A percentile compares a stretch with the other conserved stretches of the same genome.
phyloP scores from a whole-genome alignment of 75 land plant genomes.

The Pinus taeda region DNA sequence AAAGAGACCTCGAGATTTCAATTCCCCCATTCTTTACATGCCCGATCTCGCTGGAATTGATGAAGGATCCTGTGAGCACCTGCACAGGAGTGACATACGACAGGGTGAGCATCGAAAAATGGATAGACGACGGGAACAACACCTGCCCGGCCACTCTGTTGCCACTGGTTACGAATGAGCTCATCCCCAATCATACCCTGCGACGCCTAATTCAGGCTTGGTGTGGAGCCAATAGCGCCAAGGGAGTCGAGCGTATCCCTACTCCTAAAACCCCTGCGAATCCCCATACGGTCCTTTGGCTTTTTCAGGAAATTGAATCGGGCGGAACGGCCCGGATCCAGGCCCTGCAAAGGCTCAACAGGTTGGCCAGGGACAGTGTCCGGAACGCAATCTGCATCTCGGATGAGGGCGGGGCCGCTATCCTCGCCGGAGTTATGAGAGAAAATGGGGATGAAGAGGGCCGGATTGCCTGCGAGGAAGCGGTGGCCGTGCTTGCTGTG shows the following conservation, averaged over 20 bases:
- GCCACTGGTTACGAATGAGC: slow-evolving; percentile 15
- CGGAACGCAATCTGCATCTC: slow-evolving; percentile 41
- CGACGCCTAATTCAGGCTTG: slow-evolving; percentile 28
- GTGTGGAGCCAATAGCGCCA: slow-evolving; percentile 7
- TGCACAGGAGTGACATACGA: slow-evolving; percentile 27
- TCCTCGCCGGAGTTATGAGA: slow-evolving; percentile 12
- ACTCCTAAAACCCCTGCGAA: slow-evolving; percentile 16
- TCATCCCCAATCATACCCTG: slow-evolving; percentile 34
- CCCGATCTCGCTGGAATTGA: slow-evolving; percentile 25
- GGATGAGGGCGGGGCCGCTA: slow-evolving; percentile 41
- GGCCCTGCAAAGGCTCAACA: slow-evolving; percentile 31
- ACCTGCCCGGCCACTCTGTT: slow-evolving; percentile 32
- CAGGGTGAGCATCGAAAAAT: slow-evolving; percentile 18
- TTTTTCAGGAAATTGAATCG: neutral
- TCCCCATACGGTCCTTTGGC: slow-evolving; percentile 23
- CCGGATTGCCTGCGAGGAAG: slow-evolving; percentile 12
- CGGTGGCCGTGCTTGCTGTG: slow-evolving; percentile 20
- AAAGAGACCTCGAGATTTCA: slow-evolving; percentile 7
- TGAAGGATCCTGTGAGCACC: slow-evolving; percentile 22
- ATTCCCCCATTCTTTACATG: slow-evolving; percentile 25
- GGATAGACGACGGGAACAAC: slow-evolving; percentile 18
- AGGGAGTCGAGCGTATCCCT: slow-evolving; percentile 15
- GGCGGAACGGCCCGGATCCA: neutral
- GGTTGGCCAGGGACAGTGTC: slow-evolving; percentile 47
- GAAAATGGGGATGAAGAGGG: neutral